A percentile compares a stretch with the other conserved stretches of the same genome.
Evolutionary conservation across 2,329 filamentous ascomycete genomes (phyloP).

Genomic region (Penicillium sp.): DNA sequence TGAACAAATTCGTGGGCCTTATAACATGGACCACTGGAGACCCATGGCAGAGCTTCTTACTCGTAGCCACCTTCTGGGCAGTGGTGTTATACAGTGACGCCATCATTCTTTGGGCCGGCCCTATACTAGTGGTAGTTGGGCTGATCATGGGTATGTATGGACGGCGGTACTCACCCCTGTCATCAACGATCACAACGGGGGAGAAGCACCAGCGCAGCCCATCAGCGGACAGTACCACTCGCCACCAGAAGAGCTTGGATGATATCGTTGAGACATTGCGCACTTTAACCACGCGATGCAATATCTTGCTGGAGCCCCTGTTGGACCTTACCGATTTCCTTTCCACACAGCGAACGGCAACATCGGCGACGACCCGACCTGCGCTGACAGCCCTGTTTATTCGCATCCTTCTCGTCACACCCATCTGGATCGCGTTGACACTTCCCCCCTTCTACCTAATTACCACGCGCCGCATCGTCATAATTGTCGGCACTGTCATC

Average conservation of each 20-base stretch:
- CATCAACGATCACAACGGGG: slow-evolving; percentile 75
- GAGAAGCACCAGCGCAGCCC: slow-evolving; percentile 58
- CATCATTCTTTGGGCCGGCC: slow-evolving; percentile 77
- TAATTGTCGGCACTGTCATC: slow-evolving; percentile 82
- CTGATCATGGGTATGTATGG: slow-evolving; percentile 93
- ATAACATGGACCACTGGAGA: slow-evolving; percentile 93
- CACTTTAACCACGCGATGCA: slow-evolving; percentile 86
- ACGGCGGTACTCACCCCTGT: slow-evolving; percentile 82
- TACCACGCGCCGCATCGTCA: slow-evolving; percentile 77
- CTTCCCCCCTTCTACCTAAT: slow-evolving; percentile 81
- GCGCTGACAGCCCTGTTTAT: slow-evolving; percentile 88
- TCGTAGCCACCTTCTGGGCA: slow-evolving; percentile 84
- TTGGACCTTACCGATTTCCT: slow-evolving; percentile 89
- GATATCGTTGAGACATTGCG: slow-evolving; percentile 95
- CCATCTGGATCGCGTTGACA: slow-evolving; percentile 81
- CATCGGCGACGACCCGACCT: slow-evolving; percentile 84
- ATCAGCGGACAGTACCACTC: slow-evolving; percentile 63
- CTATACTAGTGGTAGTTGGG: slow-evolving; percentile 73
- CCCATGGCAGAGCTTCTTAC: slow-evolving; percentile 93
- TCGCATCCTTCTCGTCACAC: slow-evolving; percentile 81
- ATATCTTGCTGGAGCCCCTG: slow-evolving; percentile 85
- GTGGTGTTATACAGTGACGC: slow-evolving; percentile 80
- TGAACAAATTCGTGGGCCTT: slow-evolving; percentile 82
- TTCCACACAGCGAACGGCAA: slow-evolving; percentile 84
- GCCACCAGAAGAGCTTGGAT: slow-evolving; percentile 90